Conservation (phyloP, 768 basidiomycete genomes). For the Basidioascus undulatus region DNA sequence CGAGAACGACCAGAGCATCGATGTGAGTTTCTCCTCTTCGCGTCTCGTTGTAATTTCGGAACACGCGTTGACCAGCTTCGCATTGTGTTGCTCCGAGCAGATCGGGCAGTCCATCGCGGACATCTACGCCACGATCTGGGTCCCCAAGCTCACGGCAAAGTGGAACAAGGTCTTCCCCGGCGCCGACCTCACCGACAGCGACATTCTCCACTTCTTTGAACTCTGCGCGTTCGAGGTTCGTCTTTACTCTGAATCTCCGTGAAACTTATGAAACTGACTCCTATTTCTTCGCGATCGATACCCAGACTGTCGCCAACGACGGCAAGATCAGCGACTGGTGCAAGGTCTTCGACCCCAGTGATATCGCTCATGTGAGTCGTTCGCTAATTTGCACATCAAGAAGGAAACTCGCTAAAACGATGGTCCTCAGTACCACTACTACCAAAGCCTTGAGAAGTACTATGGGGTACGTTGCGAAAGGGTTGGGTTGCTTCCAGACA, state of each 20-base stretch:
- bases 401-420: too few relatives aligned
- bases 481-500: too few relatives aligned
- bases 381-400: too few relatives aligned
- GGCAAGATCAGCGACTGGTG: conserved; percentile 42
- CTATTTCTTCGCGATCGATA: too few relatives aligned
- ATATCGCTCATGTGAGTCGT: too few relatives aligned
- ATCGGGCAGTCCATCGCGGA: conserved; percentile 1
- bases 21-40: background rate
- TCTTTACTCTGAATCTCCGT: too few relatives aligned
- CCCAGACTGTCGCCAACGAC: conserved; percentile 33
- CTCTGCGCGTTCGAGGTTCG: conserved; percentile 64
- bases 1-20: conserved; percentile 32
- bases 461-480: too few relatives aligned
- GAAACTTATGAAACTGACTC: too few relatives aligned
- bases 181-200: conserved; percentile 29
- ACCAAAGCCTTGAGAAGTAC: conserved; percentile 46
- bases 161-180: conserved; percentile 39
- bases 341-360: conserved; percentile 32
- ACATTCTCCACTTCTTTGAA: conserved; percentile 37
- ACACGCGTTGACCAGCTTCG: too few relatives aligned
- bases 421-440: conserved; percentile 43
- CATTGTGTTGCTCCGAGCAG: too few relatives aligned
- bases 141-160: conserved; percentile 29
- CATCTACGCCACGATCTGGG: conserved; percentile 34
- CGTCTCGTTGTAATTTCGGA: too few relatives aligned